A percentile compares a stretch with the other conserved stretches of the same genome.
Evolutionary conservation across 495 filamentous ascomycete genomes (phyloP).

Genomic region (Annulohypoxylon stygium): DNA sequence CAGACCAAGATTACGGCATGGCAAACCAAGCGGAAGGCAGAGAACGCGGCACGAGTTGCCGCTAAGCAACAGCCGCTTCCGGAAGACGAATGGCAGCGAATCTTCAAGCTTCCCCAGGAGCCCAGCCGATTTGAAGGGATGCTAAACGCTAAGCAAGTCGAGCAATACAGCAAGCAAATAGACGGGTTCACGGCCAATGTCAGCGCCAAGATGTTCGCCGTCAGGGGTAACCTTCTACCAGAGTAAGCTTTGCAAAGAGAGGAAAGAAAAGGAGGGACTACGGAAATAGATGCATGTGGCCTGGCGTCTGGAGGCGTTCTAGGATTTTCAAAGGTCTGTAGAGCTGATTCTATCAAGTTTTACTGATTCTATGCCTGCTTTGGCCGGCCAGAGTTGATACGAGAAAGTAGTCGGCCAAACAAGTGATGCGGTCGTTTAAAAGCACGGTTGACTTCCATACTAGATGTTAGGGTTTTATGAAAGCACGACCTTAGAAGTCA

Average conservation of each 20-base stretch:
- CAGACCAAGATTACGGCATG: constrained; percentile 95
- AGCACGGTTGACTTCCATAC: neutral
- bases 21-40: constrained; percentile 94
- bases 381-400: neutral
- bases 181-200: constrained; percentile 95
- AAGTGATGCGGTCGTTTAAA: neutral
- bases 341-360: constrained; percentile 38
- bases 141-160: constrained; percentile 93
- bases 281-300: constrained; percentile 50
- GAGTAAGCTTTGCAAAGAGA: constrained; percentile 51
- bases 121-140: constrained; percentile 91
- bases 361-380: constrained; percentile 17
- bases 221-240: constrained; percentile 76
- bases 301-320: constrained; percentile 51
- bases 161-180: constrained; percentile 97
- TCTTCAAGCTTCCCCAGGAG: constrained; percentile 97
- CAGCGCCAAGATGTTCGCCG: constrained; percentile 97
- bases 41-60: constrained; percentile 85
- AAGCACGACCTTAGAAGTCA: neutral
- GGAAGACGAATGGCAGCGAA: constrained; percentile 96
- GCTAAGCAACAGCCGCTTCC: constrained; percentile 91
- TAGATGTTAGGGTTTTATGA: neutral
- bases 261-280: constrained; percentile 38
- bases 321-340: constrained; percentile 48
- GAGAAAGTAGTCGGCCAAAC: neutral